phyloP scores from a whole-genome alignment of 1,139 yeast genomes.

The Suhomyces panamericanus region DNA sequence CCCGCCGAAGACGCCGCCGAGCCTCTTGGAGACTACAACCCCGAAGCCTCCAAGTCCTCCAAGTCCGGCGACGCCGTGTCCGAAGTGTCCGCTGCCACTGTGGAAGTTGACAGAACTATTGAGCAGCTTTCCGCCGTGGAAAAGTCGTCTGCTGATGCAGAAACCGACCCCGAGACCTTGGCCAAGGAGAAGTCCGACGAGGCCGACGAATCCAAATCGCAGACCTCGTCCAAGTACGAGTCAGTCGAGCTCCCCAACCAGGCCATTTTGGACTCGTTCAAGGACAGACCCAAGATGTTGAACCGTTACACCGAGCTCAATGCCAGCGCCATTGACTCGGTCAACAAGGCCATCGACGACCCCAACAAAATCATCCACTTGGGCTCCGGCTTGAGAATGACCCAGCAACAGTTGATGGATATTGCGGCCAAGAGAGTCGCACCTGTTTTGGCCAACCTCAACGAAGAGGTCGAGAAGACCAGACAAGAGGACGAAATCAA shows the following conservation, averaged over 20 bases:
- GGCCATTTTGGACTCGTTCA: slow-evolving; percentile 42
- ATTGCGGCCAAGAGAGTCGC: slow-evolving; percentile 59
- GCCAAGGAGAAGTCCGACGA: neutral
- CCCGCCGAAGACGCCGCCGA: neutral
- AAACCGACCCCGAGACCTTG: neutral
- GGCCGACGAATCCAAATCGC: slow-evolving; percentile 36
- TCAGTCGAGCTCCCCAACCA: slow-evolving; percentile 39
- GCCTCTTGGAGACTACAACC: neutral
- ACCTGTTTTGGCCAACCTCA: slow-evolving; percentile 53
- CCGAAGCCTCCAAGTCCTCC: too few relatives aligned
- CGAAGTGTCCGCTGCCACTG: neutral
- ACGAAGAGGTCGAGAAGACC: slow-evolving; percentile 51
- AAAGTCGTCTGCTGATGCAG: slow-evolving; percentile 1
- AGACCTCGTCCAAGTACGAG: slow-evolving; percentile 35
- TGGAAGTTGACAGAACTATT: neutral
- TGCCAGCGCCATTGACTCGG: slow-evolving; percentile 48
- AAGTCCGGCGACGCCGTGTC: neutral
- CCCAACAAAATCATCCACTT: slow-evolving; percentile 52
- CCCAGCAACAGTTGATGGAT: slow-evolving; percentile 56
- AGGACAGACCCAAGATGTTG: slow-evolving; percentile 51
- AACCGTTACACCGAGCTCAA: slow-evolving; percentile 51
- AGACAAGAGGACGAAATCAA: slow-evolving; percentile 49
- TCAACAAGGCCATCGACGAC: slow-evolving; percentile 47
- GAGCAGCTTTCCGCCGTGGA: neutral
- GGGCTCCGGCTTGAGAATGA: slow-evolving; percentile 56